A percentile compares a stretch with the other conserved stretches of the same genome.
These are phyloP conservation scores for Citropsis articulata DNA, from an alignment of 345 rosid species.

Conservation along the genomic window DNA sequence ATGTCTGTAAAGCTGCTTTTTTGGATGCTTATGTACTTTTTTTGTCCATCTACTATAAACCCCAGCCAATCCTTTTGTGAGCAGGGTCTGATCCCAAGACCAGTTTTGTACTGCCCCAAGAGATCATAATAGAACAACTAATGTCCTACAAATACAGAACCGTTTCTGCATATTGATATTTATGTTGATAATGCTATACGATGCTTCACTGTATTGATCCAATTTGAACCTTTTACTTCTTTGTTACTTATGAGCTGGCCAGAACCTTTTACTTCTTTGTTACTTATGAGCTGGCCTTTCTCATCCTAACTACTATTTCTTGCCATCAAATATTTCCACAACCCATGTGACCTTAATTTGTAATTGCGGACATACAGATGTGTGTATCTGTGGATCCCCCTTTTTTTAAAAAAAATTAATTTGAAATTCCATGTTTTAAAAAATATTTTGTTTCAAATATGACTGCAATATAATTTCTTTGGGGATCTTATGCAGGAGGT, in stretches of 20 bases:
- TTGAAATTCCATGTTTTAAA: background rate
- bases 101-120: background rate
- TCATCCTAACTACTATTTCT: background rate
- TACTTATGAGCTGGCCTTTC: background rate
- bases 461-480: conserved; percentile 15
- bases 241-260: background rate
- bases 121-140: background rate
- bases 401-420: background rate
- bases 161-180: background rate
- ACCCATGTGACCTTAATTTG: conserved; percentile 7
- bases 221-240: background rate
- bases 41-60: background rate
- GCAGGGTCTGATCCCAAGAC: background rate
- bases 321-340: background rate
- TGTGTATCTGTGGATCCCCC: background rate
- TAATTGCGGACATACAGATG: background rate
- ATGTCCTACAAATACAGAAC: background rate
- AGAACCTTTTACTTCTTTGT: background rate
- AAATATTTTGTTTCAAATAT: background rate
- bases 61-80: background rate
- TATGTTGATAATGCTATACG: background rate
- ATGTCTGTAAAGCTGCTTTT: background rate
- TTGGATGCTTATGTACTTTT: background rate
- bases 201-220: background rate
- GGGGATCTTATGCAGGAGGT: conserved; percentile 64